phyloP scores from a whole-genome alignment of 495 filamentous ascomycete species.

The Penicillium atrosanguineum region DNA sequence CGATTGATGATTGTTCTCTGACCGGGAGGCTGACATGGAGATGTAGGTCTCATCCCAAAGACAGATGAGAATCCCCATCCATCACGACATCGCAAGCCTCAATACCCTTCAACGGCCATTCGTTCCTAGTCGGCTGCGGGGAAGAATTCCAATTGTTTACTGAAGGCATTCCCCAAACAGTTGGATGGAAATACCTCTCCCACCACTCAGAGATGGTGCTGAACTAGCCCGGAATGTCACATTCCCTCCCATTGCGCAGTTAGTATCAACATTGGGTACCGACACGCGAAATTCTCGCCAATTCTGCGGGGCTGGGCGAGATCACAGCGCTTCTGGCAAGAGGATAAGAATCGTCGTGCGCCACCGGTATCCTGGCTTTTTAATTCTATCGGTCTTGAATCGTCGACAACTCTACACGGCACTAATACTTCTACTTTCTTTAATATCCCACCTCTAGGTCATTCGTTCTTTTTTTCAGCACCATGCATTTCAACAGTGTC shows the following conservation, averaged over 20 bases:
- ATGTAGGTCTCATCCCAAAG: neutral
- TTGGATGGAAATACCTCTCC: conserved; percentile 4
- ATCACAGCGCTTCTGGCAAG: neutral
- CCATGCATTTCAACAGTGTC: conserved; percentile 30
- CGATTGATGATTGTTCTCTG: no score
- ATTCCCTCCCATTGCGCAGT: conserved; percentile 18
- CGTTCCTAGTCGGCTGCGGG: neutral
- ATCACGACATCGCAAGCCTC: neutral
- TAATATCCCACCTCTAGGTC: conserved; percentile 9
- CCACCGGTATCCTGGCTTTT: conserved; percentile 13
- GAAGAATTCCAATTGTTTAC: neutral
- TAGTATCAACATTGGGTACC: conserved; percentile 19
- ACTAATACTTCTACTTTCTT: conserved; percentile 14
- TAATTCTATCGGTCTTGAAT: conserved; percentile 2
- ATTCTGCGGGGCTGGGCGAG: conserved; percentile 14
- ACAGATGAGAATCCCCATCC: neutral
- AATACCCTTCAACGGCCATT: neutral
- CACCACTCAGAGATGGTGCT: conserved; percentile 6
- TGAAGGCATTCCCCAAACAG: conserved; percentile 13
- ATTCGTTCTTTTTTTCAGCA: conserved; percentile 1
- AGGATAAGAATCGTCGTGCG: conserved; percentile 24
- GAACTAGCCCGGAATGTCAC: conserved; percentile 23
- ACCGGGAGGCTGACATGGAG: neutral
- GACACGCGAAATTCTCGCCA: conserved; percentile 9
- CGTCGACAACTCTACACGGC: conserved; percentile 2